Percentiles rank a stretch among this genome's conserved stretches.
These are phyloP conservation scores for Coleophoma crateriformis DNA, from an alignment of 2,329 filamentous ascomycete species.

Conservation along the genomic window DNA sequence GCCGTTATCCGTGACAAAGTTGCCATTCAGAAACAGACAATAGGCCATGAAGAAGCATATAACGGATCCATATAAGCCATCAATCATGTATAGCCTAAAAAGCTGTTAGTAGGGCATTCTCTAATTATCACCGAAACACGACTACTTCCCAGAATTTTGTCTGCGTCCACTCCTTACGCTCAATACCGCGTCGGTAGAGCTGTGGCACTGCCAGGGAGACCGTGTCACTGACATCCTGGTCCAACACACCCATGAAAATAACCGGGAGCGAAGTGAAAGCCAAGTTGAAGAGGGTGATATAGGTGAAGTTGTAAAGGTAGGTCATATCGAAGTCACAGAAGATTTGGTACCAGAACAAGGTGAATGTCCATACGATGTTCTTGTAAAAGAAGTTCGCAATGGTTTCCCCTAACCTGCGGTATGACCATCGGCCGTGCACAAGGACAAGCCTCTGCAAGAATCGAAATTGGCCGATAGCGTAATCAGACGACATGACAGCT, in stretches of 20 bases:
- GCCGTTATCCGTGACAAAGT: slow-evolving; percentile 65
- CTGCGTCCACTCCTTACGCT: slow-evolving; percentile 94
- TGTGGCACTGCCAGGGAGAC: slow-evolving; percentile 93
- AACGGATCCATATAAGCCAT: slow-evolving; percentile 90
- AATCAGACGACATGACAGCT: slow-evolving; percentile 94
- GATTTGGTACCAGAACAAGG: slow-evolving; percentile 96
- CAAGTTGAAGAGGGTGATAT: slow-evolving; percentile 93
- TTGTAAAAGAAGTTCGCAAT: slow-evolving; percentile 99
- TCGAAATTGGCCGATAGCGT: slow-evolving; percentile 90
- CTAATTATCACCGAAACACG: neutral
- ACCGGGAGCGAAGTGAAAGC: slow-evolving; percentile 94
- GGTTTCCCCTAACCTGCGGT: slow-evolving; percentile 83
- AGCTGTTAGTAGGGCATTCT: slow-evolving; percentile 21
- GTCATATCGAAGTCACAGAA: slow-evolving; percentile 95
- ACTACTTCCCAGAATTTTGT: slow-evolving; percentile 82
- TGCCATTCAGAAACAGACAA: slow-evolving; percentile 65
- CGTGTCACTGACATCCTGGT: slow-evolving; percentile 93
- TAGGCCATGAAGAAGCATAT: slow-evolving; percentile 93
- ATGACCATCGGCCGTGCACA: slow-evolving; percentile 95
- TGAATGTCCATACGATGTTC: slow-evolving; percentile 97
- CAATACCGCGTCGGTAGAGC: slow-evolving; percentile 91
- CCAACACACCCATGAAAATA: slow-evolving; percentile 91
- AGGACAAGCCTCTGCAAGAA: slow-evolving; percentile 81
- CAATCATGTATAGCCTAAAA: slow-evolving; percentile 80
- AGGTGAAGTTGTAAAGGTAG: slow-evolving; percentile 96